A percentile compares a stretch with the other conserved stretches of the same genome.
Conservation (phyloP, 78 protist species). For the Cavenderia fasciculata region DNA sequence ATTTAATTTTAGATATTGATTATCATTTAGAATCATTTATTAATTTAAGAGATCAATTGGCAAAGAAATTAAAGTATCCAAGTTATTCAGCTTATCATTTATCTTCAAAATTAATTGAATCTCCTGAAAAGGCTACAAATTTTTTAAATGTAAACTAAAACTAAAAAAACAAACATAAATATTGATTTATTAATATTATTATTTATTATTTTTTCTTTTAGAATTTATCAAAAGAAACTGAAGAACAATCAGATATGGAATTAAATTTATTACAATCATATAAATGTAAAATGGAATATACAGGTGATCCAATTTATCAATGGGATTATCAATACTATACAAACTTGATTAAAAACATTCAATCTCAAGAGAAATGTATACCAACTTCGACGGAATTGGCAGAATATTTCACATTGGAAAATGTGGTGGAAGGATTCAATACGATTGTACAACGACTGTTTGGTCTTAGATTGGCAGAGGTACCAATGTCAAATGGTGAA, state of each 20-base stretch:
- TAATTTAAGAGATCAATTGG: not conserved
- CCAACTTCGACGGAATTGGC: not conserved
- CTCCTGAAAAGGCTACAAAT: conserved; percentile 23
- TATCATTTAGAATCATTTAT: no score
- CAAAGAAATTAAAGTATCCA: not conserved
- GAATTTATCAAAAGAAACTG: conserved; percentile 6
- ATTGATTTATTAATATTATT: not conserved
- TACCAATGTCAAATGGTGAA: conserved; percentile 32
- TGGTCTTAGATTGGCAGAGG: conserved; percentile 2
- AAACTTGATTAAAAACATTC: not conserved
- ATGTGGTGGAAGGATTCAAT: conserved; percentile 50
- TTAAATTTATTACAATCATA: not conserved
- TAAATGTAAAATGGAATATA: conserved; percentile 12
- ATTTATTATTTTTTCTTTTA: not conserved
- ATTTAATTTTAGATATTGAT: no score
- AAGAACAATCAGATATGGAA: conserved; percentile 25
- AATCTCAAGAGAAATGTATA: not conserved
- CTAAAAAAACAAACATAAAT: not conserved
- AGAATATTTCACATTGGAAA: conserved; percentile 34
- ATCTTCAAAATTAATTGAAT: conserved; percentile 27
- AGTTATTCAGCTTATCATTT: conserved; percentile 16
- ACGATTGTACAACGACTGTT: conserved; percentile 2
- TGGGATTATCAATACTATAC: conserved; percentile 28
- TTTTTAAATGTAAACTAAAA: conserved; percentile 19
- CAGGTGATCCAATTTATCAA: conserved; percentile 13